Base-by-base conservation (phyloP, 768 basidiomycete genomes). In the Paxillus rubicundulus region DNA sequence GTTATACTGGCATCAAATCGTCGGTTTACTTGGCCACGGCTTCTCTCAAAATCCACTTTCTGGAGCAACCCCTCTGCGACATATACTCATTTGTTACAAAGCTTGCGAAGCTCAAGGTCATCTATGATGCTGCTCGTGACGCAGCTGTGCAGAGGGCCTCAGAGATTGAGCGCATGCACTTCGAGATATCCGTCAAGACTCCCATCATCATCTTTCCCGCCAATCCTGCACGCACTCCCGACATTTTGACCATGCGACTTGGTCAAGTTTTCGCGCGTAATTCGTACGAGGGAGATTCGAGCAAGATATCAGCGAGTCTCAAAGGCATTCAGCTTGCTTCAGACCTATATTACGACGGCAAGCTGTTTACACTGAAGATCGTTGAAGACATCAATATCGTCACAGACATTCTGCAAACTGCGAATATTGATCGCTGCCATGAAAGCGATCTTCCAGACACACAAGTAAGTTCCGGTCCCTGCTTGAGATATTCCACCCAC, bases 111-210 rank as follows among this genome's bases (percentile, higher is more conserved):
- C 83, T 99, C 61, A 98, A 98, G 73, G 89, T 88, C 2, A 68
- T 98, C 10, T 98, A 98, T 59, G 96, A 99, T 70, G 84, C 94
- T 17, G 94, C 96, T 10, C 89, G 92, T 2, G 85, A 91, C 65
- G 96, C 84, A 18, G 97, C 97, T 36, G 93, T 91, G 21, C 92
- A 98, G 66, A 78, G 81, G 44, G 97, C 94, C 5, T 84, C 92
- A n/a, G 91, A 90, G 68, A 89, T 95, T n/a, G 86, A 90, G 60
- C 82, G 85, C 47, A 94, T 98, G 89, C 84, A 91, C 67, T 98
- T 94, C 71, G 82, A 92, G 52, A 67, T 98, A n/a, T 84, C 86
- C 21, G 76, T 98, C 63, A 92, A 89, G 71, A 87, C 94, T 0
- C 97, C 97, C 1, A 98, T 99, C 59, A 68, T 98, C 43, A 76